These are phyloP conservation scores for Erodium texanum DNA, from an alignment of 441 rosid species.

Conservation along the genomic window DNA sequence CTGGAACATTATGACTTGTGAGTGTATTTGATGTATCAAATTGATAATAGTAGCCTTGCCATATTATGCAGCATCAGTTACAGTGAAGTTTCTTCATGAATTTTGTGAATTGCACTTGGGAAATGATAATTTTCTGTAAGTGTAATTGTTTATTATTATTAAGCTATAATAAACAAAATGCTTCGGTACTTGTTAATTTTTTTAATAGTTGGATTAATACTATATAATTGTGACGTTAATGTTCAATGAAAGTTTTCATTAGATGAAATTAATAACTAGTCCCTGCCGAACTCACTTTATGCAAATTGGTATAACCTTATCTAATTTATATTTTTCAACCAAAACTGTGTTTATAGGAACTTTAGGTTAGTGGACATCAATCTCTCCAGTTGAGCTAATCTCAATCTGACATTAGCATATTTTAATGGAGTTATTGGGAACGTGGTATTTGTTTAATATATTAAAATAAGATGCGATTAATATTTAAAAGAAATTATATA, in stretches of 20 bases:
- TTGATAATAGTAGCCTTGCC: background rate
- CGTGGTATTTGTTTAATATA: background rate
- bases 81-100: background rate
- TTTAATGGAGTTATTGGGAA: background rate
- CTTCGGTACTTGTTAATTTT: background rate
- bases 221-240: background rate
- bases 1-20: background rate
- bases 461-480: background rate
- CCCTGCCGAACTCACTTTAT: background rate
- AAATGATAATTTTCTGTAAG: background rate
- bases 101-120: background rate
- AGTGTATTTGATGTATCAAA: background rate
- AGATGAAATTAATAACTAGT: no score
- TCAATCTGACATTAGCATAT: background rate
- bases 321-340: background rate
- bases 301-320: background rate
- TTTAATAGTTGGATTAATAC: no score
- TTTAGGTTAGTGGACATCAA: background rate
- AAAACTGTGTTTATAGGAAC: background rate
- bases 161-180: background rate
- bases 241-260: no score
- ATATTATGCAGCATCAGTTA: background rate
- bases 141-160: background rate
- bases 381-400: background rate
- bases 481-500: background rate